Evolutionary conservation across 2,329 filamentous ascomycete species (phyloP).

Genomic region (Ophiostoma fasciatum): DNA sequence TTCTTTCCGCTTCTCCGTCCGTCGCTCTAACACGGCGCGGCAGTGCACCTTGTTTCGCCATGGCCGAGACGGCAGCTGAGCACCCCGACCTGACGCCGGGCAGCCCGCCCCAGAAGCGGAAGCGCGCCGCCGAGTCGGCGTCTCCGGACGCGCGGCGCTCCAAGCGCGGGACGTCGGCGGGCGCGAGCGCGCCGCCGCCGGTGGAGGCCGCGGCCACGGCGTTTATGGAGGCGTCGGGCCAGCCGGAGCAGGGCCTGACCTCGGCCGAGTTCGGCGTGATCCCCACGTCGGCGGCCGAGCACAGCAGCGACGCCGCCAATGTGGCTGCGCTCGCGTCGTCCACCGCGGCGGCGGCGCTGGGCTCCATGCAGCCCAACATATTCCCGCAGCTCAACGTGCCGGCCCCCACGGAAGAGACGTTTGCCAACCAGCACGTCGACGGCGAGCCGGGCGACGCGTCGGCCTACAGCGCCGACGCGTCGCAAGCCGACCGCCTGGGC

Average conservation of each 20-base stretch:
- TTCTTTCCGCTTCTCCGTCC: no score
- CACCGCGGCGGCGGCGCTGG: slow-evolving; percentile 37
- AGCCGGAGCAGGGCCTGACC: slow-evolving; percentile 25
- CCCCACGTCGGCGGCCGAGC: slow-evolving; percentile 32
- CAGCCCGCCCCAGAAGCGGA: slow-evolving; percentile 38
- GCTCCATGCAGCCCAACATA: slow-evolving; percentile 39
- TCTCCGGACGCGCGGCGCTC: slow-evolving; percentile 34
- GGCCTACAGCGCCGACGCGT: slow-evolving; percentile 20
- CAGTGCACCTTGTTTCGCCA: slow-evolving; percentile 14
- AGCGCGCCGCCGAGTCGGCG: slow-evolving; percentile 32
- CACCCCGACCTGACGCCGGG: slow-evolving; percentile 31
- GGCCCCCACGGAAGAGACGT: slow-evolving; percentile 42
- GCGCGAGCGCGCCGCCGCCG: slow-evolving; percentile 28
- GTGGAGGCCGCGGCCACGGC: slow-evolving; percentile 28
- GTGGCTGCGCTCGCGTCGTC: slow-evolving; percentile 26
- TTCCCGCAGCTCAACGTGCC: slow-evolving; percentile 46
- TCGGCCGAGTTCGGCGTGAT: slow-evolving; percentile 42
- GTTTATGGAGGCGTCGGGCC: slow-evolving; percentile 40
- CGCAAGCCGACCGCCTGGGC: slow-evolving; percentile 23
- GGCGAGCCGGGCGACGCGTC: slow-evolving; percentile 16
- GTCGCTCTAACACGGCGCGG: no score
- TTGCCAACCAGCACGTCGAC: slow-evolving; percentile 33
- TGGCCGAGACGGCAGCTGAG: slow-evolving; percentile 31
- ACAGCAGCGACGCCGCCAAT: slow-evolving; percentile 33
- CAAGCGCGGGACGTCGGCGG: slow-evolving; percentile 33